Conservation (phyloP, 2,329 filamentous ascomycete species). For the Xylariaceae sp. region DNA sequence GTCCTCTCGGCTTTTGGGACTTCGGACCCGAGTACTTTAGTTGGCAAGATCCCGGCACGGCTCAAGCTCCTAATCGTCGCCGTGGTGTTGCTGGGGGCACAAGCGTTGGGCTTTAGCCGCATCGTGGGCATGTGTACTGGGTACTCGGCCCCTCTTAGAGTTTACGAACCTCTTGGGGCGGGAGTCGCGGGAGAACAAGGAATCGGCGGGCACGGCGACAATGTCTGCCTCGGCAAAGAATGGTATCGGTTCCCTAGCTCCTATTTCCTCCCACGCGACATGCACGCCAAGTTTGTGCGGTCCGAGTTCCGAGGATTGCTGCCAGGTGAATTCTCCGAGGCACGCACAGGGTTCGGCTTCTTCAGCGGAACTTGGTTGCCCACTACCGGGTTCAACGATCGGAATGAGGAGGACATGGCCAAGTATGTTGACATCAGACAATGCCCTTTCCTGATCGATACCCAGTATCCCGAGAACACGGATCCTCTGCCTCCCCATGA, state of each 20-base stretch:
- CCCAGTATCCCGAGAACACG: constrained; percentile 61
- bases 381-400: constrained; percentile 83
- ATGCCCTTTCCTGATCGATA: constrained; percentile 85
- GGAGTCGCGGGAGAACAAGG: constrained; percentile 41
- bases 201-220: constrained; percentile 56
- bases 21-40: constrained; percentile 57
- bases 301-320: constrained; percentile 86
- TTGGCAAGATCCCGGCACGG: constrained; percentile 66
- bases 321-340: constrained; percentile 84
- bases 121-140: constrained; percentile 71
- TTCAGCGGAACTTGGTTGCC: constrained; percentile 81
- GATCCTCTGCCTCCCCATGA: constrained; percentile 58
- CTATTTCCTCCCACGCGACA: constrained; percentile 78
- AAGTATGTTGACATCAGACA: constrained; percentile 78
- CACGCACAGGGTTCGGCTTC: constrained; percentile 60
- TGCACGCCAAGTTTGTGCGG: constrained; percentile 82
- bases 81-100: constrained; percentile 54
- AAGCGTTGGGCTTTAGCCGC: constrained; percentile 64
- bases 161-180: constrained; percentile 64
- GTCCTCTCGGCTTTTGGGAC: constrained; percentile 70
- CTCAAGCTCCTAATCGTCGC: constrained; percentile 65
- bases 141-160: constrained; percentile 72
- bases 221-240: constrained; percentile 87
- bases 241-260: constrained; percentile 98
- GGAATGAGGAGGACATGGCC: constrained; percentile 75